Base-by-base conservation (phyloP, 441 rosid genomes). In the Arabidopsis lyrata region DNA sequence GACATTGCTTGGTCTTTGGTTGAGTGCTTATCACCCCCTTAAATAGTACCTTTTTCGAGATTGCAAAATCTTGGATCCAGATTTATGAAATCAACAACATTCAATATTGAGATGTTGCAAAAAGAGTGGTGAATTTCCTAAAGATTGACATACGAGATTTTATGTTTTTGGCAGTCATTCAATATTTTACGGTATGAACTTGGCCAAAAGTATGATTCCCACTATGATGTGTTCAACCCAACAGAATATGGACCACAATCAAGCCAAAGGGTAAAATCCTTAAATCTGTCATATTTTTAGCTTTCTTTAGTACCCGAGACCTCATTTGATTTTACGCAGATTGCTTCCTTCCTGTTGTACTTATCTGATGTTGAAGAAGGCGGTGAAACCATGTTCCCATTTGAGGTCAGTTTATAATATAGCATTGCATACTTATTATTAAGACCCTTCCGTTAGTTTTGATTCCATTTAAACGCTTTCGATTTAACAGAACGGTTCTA, bases 351-450 rank as follows among this genome's bases (percentile, higher is more conserved):
- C 86, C 80, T 93, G 77, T 64, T 93, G 76, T 93, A 90, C 81
- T 82, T 93, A 77, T 86, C 97, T 27, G 89, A 86, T 61, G 95
- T 90, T 64, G 95, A 93, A 82, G 90, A 87, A 81, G 98, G 97
- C 7, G 95, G 97, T 63, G 98, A 92, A 85, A 92, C 96, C 34
- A 83, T 90, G 92, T 90, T 90, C 70, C 96, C 98, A 47, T 87
- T 83, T 54, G 97, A 90, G 93, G 97, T 90, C 81, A 64, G 78
- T 50, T 61, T 29, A 41, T 34, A 56, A 48, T 66, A 53, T 44
- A 29, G 0, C 32, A 24, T 27, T 67, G 45, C 45, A 42, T 35
- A 64, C 15, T 60, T 73, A 39, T 27, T 11, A 15, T 31, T 65
- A 32, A 57, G 11, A 56, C 63, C 14, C 1, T 74, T 58, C 44